Conservation (phyloP, 345 rosid genomes). For the Pistacia atlantica region DNA sequence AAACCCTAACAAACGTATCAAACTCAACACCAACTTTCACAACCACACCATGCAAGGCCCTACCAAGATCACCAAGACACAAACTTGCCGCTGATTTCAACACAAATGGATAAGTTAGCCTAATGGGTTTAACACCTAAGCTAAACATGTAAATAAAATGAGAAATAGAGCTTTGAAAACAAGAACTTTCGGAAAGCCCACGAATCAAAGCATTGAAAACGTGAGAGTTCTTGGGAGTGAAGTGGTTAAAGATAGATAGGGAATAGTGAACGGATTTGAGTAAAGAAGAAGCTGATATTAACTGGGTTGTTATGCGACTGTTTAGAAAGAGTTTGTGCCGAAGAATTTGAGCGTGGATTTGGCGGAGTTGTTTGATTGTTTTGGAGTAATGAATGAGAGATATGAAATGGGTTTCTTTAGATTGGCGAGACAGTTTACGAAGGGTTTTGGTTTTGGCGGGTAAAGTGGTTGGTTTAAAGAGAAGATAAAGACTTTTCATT, state of each 20-base stretch:
- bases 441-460: slow-evolving; percentile 36
- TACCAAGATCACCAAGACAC: slow-evolving; percentile 37
- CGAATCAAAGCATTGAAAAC: slow-evolving; percentile 62
- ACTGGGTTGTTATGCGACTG: slow-evolving; percentile 43
- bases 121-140: slow-evolving; percentile 45
- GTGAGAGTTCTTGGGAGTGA: slow-evolving; percentile 41
- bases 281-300: slow-evolving; percentile 51
- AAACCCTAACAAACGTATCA: slow-evolving; percentile 48
- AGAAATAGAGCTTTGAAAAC: slow-evolving; percentile 32
- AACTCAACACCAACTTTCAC: slow-evolving; percentile 42
- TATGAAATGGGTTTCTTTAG: slow-evolving; percentile 38
- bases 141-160: slow-evolving; percentile 56
- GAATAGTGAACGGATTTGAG: slow-evolving; percentile 45
- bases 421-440: slow-evolving; percentile 14
- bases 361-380: slow-evolving; percentile 44
- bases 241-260: slow-evolving; percentile 42
- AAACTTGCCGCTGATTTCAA: slow-evolving; percentile 43
- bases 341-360: slow-evolving; percentile 59
- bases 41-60: slow-evolving; percentile 44
- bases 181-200: slow-evolving; percentile 46
- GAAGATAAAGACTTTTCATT: slow-evolving; percentile 29
- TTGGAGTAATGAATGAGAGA: slow-evolving; percentile 49
- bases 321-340: slow-evolving; percentile 41
- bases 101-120: slow-evolving; percentile 57
- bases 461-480: slow-evolving; percentile 30